Percentiles rank a stretch among this genome's conserved stretches.
Evolutionary conservation across 2,329 filamentous ascomycete species (phyloP).

Genomic region (Alternaria infectoria): DNA sequence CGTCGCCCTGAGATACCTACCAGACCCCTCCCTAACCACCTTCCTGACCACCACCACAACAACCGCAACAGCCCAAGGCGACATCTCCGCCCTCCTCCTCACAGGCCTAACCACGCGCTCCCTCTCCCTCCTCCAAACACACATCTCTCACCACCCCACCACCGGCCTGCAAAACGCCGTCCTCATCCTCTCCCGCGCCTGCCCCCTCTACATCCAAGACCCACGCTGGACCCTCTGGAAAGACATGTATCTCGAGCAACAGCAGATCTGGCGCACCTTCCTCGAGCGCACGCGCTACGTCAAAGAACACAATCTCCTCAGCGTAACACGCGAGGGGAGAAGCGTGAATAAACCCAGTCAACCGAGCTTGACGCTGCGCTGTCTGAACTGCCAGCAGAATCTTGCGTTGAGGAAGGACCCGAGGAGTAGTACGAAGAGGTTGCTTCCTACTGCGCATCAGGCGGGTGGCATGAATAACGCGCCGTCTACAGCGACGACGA

Average conservation of each 20-base stretch:
- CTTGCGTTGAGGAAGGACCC: constrained; percentile 53
- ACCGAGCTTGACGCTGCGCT: constrained; percentile 75
- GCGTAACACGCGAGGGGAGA: constrained; percentile 66
- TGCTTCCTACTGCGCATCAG: constrained; percentile 24
- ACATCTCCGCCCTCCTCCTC: constrained; percentile 78
- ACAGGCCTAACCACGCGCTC: constrained; percentile 76
- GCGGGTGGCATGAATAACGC: neutral
- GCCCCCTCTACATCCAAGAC: constrained; percentile 78
- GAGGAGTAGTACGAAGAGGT: constrained; percentile 16
- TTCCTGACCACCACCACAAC: constrained; percentile 61
- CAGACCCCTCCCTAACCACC: constrained; percentile 55
- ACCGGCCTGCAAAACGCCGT: constrained; percentile 78
- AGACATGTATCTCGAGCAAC: constrained; percentile 72
- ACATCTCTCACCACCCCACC: constrained; percentile 72
- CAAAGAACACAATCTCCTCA: constrained; percentile 74
- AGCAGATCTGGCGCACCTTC: constrained; percentile 75
- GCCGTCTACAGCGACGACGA: neutral
- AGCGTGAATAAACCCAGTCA: constrained; percentile 67
- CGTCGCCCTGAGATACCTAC: constrained; percentile 75
- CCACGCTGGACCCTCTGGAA: constrained; percentile 77
- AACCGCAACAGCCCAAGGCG: constrained; percentile 67
- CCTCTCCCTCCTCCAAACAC: constrained; percentile 77
- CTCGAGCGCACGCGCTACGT: constrained; percentile 79
- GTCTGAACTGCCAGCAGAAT: constrained; percentile 72
- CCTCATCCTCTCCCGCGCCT: constrained; percentile 74